These are phyloP conservation scores for Monilinia vaccinii-corymbosi DNA, from an alignment of 2,329 filamentous ascomycete genomes.

Conservation along the genomic window DNA sequence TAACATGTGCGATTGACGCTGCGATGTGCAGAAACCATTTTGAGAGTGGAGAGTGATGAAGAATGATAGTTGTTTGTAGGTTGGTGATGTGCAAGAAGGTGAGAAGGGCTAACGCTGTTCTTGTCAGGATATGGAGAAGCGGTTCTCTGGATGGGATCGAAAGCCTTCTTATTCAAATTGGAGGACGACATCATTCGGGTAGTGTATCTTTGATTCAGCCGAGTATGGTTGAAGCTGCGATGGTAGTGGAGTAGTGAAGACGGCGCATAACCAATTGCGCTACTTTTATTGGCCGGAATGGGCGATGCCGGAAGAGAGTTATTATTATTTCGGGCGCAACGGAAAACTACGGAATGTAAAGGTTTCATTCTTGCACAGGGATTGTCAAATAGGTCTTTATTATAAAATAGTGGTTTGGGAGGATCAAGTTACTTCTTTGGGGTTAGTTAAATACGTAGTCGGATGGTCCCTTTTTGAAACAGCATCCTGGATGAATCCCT, in stretches of 20 bases:
- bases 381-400: too few species aligned
- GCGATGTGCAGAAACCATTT: constrained; percentile 10
- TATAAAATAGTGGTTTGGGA: neutral
- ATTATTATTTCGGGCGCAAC: constrained; percentile 3
- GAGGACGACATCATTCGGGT: constrained; percentile 7
- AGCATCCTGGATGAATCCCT: too few species aligned
- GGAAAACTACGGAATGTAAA: constrained; percentile 7
- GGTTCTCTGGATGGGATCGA: constrained; percentile 22
- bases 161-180: constrained; percentile 9
- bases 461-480: too few species aligned
- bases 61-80: constrained; percentile 21
- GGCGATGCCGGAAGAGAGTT: constrained; percentile 6
- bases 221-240: constrained; percentile 3
- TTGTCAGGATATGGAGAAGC: constrained; percentile 27
- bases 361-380: neutral
- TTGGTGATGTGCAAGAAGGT: constrained; percentile 19
- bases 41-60: constrained; percentile 26
- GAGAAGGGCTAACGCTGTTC: constrained; percentile 20
- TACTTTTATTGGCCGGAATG: constrained; percentile 11
- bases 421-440: neutral
- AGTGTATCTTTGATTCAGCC: constrained; percentile 3
- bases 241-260: constrained; percentile 8
- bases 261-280: constrained; percentile 3
- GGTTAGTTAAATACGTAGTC: too few species aligned
- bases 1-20: constrained; percentile 46